phyloP scores from a whole-genome alignment of 1,284 basidiomycete species.

The Heterobasidion annosum region DNA sequence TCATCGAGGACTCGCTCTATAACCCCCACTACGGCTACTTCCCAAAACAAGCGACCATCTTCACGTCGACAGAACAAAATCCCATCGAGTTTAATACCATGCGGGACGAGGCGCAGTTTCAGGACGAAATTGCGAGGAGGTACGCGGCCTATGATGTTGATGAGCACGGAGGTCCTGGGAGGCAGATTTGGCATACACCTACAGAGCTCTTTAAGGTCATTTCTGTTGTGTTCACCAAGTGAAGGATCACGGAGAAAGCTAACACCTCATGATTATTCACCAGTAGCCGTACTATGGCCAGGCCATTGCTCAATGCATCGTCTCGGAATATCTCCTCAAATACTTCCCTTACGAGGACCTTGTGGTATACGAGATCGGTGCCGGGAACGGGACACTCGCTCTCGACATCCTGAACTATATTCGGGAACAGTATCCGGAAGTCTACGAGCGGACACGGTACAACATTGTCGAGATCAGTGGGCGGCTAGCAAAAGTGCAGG shows the following conservation, averaged over 20 bases:
- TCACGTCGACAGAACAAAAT: slow-evolving; percentile 45
- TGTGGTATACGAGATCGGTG: slow-evolving; percentile 94
- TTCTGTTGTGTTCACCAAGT: background rate
- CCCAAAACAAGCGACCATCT: slow-evolving; percentile 83
- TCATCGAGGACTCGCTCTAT: slow-evolving; percentile 94
- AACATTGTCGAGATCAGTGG: slow-evolving; percentile 91
- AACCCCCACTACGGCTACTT: slow-evolving; percentile 99
- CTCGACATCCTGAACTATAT: slow-evolving; percentile 82
- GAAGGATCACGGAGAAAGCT: background rate
- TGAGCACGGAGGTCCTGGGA: slow-evolving; percentile 61
- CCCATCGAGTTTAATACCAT: slow-evolving; percentile 67
- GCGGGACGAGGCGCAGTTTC: slow-evolving; percentile 69
- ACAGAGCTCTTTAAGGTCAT: slow-evolving; percentile 95
- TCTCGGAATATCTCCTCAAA: slow-evolving; percentile 87
- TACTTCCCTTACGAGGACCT: slow-evolving; percentile 96
- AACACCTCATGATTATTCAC: background rate
- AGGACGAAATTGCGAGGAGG: slow-evolving; percentile 68
- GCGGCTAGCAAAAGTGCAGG: slow-evolving; percentile 71
- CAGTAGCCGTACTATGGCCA: slow-evolving; percentile 88
- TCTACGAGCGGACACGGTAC: slow-evolving; percentile 87
- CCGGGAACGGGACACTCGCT: slow-evolving; percentile 94
- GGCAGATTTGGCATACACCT: slow-evolving; percentile 98
- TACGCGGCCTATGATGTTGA: slow-evolving; percentile 67
- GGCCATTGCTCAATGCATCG: slow-evolving; percentile 82
- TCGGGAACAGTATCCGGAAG: slow-evolving; percentile 73